These are phyloP conservation scores for Arachnomyces sp. DNA, from an alignment of 2,329 filamentous ascomycete genomes.

Conservation along the genomic window DNA sequence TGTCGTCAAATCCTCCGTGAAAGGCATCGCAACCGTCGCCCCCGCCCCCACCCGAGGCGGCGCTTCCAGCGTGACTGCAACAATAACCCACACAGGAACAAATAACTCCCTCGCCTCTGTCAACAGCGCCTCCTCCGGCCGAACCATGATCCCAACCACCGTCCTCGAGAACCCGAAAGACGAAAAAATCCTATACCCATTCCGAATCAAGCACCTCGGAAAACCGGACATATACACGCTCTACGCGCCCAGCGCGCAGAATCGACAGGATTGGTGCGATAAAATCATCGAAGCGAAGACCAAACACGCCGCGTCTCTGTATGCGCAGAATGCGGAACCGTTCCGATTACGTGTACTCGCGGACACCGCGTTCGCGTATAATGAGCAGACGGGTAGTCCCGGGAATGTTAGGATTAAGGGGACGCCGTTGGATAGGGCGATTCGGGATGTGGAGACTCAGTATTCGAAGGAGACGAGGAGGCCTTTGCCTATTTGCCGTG, in stretches of 20 bases:
- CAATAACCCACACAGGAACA: constrained; percentile 59
- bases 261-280: constrained; percentile 78
- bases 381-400: constrained; percentile 43
- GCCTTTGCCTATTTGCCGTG: constrained; percentile 70
- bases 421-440: constrained; percentile 84
- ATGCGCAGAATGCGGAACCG: constrained; percentile 88
- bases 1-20: constrained; percentile 68
- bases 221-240: constrained; percentile 80
- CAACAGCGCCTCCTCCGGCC: constrained; percentile 26
- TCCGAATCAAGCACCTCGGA: constrained; percentile 90
- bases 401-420: constrained; percentile 74
- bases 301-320: constrained; percentile 77
- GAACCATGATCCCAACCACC: constrained; percentile 39
- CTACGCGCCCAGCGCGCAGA: constrained; percentile 68
- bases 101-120: constrained; percentile 54
- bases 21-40: constrained; percentile 56
- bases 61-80: constrained; percentile 39
- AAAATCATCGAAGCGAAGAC: constrained; percentile 95
- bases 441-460: constrained; percentile 74
- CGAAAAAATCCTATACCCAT: constrained; percentile 81
- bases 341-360: constrained; percentile 88
- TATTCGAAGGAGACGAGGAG: constrained; percentile 56
- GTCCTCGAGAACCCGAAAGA: constrained; percentile 54
- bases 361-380: constrained; percentile 65
- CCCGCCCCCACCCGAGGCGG: constrained; percentile 44